Evolutionary conservation across 2,329 filamentous ascomycete genomes (phyloP).

Genomic region (Xylariomycetidae sp.): DNA sequence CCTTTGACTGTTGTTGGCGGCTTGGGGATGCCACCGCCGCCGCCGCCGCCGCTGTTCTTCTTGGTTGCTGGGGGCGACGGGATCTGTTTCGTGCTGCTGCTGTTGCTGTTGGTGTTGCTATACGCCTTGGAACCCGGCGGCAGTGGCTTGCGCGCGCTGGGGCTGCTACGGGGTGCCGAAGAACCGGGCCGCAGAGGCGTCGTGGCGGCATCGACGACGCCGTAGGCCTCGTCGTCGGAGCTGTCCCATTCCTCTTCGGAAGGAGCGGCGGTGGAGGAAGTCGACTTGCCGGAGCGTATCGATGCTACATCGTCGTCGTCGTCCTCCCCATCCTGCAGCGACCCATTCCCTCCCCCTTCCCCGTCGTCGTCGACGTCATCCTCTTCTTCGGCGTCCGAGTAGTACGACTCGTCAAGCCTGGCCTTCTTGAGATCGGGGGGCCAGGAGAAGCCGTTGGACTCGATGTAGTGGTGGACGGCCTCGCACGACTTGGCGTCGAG

Average conservation of each 20-base stretch:
- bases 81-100: constrained; percentile 1
- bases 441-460: constrained; percentile 20
- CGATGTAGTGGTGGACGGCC: constrained; percentile 21
- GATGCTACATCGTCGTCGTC: constrained; percentile 20
- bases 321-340: constrained; percentile 12
- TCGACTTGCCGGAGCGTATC: constrained; percentile 18
- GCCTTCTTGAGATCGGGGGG: constrained; percentile 14
- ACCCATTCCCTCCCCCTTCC: no score
- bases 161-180: neutral
- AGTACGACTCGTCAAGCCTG: constrained; percentile 5
- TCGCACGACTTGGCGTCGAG: constrained; percentile 25
- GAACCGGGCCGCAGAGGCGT: neutral
- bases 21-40: no score
- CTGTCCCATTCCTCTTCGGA: constrained; percentile 19
- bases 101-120: neutral
- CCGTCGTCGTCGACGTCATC: constrained; percentile 4
- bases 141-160: constrained; percentile 1
- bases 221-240: constrained; percentile 21
- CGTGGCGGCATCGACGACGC: neutral
- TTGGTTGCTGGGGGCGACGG: neutral
- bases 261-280: constrained; percentile 17
- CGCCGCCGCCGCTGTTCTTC: no score
- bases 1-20: no score
- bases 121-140: neutral
- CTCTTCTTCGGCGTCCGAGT: constrained; percentile 3